A percentile compares a stretch with the other conserved stretches of the same genome.
These are phyloP conservation scores for Mangifera indica DNA, from an alignment of 345 rosid genomes.

Conservation along the genomic window DNA sequence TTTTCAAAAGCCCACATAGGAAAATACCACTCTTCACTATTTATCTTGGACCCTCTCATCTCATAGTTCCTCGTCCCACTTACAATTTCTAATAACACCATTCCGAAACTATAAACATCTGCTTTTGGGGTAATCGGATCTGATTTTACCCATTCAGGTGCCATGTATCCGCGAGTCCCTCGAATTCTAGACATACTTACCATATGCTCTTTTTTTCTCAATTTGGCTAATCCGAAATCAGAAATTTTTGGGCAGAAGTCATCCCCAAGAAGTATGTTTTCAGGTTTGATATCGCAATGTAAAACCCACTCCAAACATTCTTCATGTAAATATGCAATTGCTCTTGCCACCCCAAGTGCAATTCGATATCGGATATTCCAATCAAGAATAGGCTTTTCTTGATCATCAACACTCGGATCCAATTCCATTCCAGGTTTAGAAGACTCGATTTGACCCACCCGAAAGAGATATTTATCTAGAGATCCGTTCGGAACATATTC, in stretches of 20 bases:
- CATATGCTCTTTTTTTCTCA: conserved; percentile 63
- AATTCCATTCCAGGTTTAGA: conserved; percentile 7
- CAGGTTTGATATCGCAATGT: conserved; percentile 67
- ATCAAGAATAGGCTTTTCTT: conserved; percentile 36
- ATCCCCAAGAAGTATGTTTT: conserved; percentile 62
- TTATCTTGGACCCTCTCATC: conserved; percentile 41
- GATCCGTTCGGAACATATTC: conserved; percentile 70
- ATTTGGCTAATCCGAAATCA: conserved; percentile 67
- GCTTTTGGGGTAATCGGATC: conserved; percentile 66
- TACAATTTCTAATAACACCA: conserved; percentile 63
- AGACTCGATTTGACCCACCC: conserved; percentile 17
- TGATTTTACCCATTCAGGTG: conserved; percentile 60
- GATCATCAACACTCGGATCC: conserved; percentile 1
- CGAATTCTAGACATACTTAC: conserved; percentile 65
- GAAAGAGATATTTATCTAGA: conserved; percentile 49
- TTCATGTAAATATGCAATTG: conserved; percentile 72
- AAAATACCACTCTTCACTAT: conserved; percentile 63
- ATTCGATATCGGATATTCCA: conserved; percentile 62
- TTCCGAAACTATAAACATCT: conserved; percentile 70
- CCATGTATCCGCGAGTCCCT: conserved; percentile 76
- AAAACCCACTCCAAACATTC: conserved; percentile 71
- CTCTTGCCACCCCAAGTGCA: conserved; percentile 64
- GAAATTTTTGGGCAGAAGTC: conserved; percentile 66
- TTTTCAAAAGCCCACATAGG: conserved; percentile 73
- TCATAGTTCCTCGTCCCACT: conserved; percentile 57